Conservation (phyloP, 345 rosid genomes). For the Syzygium aqueum region DNA sequence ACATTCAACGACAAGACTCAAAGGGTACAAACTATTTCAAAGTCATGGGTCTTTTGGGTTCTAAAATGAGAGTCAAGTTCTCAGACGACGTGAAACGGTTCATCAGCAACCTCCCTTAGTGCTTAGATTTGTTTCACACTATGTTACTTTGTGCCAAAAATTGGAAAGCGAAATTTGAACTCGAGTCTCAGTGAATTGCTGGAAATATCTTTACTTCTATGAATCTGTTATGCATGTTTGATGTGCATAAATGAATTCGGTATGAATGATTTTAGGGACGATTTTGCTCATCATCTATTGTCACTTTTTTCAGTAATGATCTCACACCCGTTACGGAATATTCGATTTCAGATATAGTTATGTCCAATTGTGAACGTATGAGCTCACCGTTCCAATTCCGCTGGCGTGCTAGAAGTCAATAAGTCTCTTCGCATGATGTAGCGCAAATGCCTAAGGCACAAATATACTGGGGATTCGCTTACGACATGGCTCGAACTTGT, state of each 20-base stretch:
- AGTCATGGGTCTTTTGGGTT: not conserved
- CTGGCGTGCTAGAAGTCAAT: not conserved
- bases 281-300: not conserved
- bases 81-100: not conserved
- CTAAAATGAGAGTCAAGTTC: no score
- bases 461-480: not conserved
- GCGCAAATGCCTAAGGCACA: not conserved
- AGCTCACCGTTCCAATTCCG: not conserved
- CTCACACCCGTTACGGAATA: rapidly evolving
- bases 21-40: no score
- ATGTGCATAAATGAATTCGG: not conserved
- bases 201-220: not conserved
- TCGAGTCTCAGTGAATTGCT: not conserved
- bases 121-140: not conserved
- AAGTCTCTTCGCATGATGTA: not conserved
- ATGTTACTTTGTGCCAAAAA: not conserved
- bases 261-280: not conserved
- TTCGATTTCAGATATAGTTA: not conserved
- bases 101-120: not conserved
- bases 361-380: rapidly evolving
- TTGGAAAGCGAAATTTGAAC: not conserved
- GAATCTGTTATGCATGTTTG: not conserved
- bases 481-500: not conserved
- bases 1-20: no score
- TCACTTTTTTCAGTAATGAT: not conserved